phyloP scores from a whole-genome alignment of 768 basidiomycete species.

The Suillus decipiens region DNA sequence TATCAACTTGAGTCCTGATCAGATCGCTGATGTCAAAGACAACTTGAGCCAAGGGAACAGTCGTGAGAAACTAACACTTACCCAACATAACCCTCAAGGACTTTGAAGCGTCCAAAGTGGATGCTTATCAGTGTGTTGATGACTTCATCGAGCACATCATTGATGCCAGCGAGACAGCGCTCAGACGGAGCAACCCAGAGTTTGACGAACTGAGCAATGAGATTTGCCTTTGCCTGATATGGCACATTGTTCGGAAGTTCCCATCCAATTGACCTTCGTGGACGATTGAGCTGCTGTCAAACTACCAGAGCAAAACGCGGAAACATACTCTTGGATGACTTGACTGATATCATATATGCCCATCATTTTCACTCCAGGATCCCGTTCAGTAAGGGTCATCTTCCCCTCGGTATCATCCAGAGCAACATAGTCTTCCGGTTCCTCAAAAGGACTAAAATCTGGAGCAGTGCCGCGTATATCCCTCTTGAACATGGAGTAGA shows the following conservation, averaged over 20 bases:
- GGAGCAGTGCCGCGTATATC: slow-evolving; percentile 37
- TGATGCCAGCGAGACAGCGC: slow-evolving; percentile 36
- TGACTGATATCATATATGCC: slow-evolving; percentile 33
- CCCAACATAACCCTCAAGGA: slow-evolving; percentile 38
- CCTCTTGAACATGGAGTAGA: slow-evolving; percentile 31
- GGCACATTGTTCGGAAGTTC: slow-evolving; percentile 39
- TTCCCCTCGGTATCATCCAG: slow-evolving; percentile 20
- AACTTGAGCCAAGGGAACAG: slow-evolving; percentile 9
- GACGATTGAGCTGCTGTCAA: not conserved
- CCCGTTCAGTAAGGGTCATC: slow-evolving; percentile 17
- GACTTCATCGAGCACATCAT: slow-evolving; percentile 32
- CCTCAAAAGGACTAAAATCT: slow-evolving; percentile 33
- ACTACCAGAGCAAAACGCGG: slow-evolving; percentile 1
- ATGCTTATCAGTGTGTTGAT: slow-evolving; percentile 28
- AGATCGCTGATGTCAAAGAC: slow-evolving; percentile 25
- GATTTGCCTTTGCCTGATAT: slow-evolving; percentile 30
- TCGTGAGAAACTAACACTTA: slow-evolving; percentile 23
- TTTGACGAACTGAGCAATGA: slow-evolving; percentile 31
- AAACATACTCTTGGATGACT: slow-evolving; percentile 34
- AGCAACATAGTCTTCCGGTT: not conserved
- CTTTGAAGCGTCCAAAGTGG: slow-evolving; percentile 44
- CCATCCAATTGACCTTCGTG: slow-evolving; percentile 35
- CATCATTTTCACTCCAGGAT: slow-evolving; percentile 16
- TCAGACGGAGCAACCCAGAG: slow-evolving; percentile 33
- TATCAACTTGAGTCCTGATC: slow-evolving; percentile 29